phyloP scores from a whole-genome alignment of 2,329 filamentous ascomycete species.

The Colletotrichum chlorophyti region DNA sequence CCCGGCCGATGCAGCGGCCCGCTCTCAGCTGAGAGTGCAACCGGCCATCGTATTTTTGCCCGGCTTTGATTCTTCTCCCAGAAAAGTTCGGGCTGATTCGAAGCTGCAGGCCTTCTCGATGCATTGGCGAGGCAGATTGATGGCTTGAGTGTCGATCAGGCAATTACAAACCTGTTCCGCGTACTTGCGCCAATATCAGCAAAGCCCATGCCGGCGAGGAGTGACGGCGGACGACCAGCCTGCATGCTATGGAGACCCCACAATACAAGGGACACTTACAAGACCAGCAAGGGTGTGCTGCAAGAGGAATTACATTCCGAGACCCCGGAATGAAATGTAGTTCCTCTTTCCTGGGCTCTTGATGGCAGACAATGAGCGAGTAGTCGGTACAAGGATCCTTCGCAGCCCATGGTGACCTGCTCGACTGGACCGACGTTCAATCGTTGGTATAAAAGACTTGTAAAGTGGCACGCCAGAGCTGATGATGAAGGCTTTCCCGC shows the following conservation, averaged over 20 bases:
- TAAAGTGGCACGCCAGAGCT: too few relatives aligned
- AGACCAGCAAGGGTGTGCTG: not conserved
- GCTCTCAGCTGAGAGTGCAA: too few relatives aligned
- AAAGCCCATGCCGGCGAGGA: not conserved
- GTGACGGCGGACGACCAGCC: constrained; percentile 3
- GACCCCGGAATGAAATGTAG: too few relatives aligned
- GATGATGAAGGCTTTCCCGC: too few relatives aligned
- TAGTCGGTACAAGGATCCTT: not conserved
- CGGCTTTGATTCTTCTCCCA: too few relatives aligned
- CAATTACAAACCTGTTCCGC: not conserved
- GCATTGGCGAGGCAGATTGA: constrained; percentile 1
- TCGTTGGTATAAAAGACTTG: not conserved
- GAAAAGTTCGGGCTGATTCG: not conserved
- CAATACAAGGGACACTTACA: not conserved
- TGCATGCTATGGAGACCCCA: not conserved
- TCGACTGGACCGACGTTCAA: not conserved
- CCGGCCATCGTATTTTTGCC: too few relatives aligned
- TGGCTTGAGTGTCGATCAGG: constrained; percentile 7
- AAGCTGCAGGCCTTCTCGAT: not conserved
- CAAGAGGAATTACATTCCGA: too few relatives aligned
- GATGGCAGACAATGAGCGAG: too few relatives aligned
- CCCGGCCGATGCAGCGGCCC: too few relatives aligned
- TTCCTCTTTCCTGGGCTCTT: too few relatives aligned
- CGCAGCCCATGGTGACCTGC: not conserved
- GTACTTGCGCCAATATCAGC: constrained; percentile 1